Percentiles rank a stretch among this genome's conserved stretches.
Evolutionary conservation across 176 grass and related monocot genomes (phyloP).

Genomic region (Canna indica): DNA sequence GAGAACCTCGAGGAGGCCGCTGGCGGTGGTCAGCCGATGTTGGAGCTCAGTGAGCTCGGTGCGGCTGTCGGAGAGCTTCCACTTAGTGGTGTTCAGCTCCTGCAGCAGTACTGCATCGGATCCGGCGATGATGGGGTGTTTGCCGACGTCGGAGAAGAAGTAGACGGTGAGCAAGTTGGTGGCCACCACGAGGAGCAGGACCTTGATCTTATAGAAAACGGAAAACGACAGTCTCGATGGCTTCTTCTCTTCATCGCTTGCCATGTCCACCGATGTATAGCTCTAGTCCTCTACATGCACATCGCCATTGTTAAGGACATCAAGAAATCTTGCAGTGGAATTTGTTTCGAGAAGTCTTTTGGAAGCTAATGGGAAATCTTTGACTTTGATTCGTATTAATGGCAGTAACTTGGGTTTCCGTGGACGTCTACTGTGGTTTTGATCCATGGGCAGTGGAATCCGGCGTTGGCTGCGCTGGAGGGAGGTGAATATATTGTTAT

Average conservation of each 20-base stretch:
- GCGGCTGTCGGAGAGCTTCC: slow-evolving; percentile 23
- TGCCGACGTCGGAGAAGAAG: neutral
- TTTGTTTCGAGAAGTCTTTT: neutral
- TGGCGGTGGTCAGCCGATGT: slow-evolving; percentile 43
- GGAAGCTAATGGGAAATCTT: neutral
- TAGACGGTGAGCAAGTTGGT: neutral
- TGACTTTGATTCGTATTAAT: neutral
- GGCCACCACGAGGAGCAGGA: neutral
- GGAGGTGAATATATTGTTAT: neutral
- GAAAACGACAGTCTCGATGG: neutral
- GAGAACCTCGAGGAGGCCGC: slow-evolving; percentile 53
- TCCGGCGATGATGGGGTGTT: neutral
- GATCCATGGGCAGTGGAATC: neutral
- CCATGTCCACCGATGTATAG: neutral
- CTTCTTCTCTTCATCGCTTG: neutral
- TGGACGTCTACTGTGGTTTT: neutral
- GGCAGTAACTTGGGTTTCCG: neutral
- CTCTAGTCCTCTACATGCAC: neutral
- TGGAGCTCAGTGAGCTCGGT: slow-evolving; percentile 34
- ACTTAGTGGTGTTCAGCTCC: slow-evolving; percentile 53
- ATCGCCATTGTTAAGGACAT: neutral
- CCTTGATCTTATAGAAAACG: neutral
- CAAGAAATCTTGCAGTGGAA: too few species aligned
- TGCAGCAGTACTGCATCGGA: slow-evolving; percentile 38
- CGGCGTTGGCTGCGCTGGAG: neutral